Evolutionary conservation across 805 yeast genomes (phyloP), one percentile per base, ranked within the genome.

Genomic region (Metschnikowia borealis): DNA sequence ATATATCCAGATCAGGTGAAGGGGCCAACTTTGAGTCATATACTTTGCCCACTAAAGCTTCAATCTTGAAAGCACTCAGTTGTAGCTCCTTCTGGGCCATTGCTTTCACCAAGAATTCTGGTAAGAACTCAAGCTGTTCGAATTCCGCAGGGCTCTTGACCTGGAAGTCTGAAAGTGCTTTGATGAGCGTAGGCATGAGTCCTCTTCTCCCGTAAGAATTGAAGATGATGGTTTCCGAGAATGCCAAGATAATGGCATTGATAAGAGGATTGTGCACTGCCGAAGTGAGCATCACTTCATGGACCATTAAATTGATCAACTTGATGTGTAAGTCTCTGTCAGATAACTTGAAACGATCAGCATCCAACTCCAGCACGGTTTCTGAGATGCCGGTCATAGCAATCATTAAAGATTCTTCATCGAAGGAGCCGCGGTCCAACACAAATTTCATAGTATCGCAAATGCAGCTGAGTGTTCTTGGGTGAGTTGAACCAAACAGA

Each of bases 121-220:
- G 70, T 0, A 87, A 52, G 87, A 91, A 85, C 0, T 51, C 29
- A 0, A 74, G 60, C 2, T 62, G 57, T 32, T 77, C 78, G 54
- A 82, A 79, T 2, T 54, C 53, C 0, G 52, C 56, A 0, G 62
- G 51, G 46, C 67, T 56, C 0, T 54, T 50, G 1, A 64, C 41
- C 57, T 82, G 82, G 55, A 73, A 83, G 4, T 62, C 56, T 5
- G 75, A 69, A 3, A 89, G 55, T 5, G 70, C 61, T 26, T 63
- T 64, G 8, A 86, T 72, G 10, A 90, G 62, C 0, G 74, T 58
- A 0, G 96, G 91, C 21, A 89, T 65, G 6, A 90, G 67, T 2
- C 86, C 75, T 56, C 95, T 80, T 64, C 96, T 78, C 0, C 87
- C 83, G 48, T 62, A 73, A 0, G 88, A 68, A 42, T 78, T 74